Conservation (phyloP, 345 rosid genomes). For the Melastoma malabathricum region DNA sequence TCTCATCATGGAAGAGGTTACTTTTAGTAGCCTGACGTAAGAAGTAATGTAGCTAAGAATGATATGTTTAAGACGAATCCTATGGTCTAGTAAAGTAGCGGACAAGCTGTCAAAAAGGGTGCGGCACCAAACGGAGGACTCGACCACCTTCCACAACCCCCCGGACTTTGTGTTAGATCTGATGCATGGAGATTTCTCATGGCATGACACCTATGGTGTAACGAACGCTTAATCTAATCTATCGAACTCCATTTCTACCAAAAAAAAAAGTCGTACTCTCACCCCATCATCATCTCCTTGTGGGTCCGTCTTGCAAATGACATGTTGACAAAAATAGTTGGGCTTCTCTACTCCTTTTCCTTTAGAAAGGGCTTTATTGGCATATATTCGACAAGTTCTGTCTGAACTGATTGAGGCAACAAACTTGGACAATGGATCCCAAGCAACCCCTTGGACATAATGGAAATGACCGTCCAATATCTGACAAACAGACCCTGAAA, state of each 20-base stretch:
- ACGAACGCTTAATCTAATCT: too few species aligned
- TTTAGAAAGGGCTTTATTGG: slow-evolving; percentile 55
- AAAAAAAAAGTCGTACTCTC: slow-evolving; percentile 4
- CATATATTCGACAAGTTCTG: slow-evolving; percentile 84
- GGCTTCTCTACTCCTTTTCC: slow-evolving; percentile 47
- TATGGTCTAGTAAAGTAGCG: slow-evolving; percentile 5
- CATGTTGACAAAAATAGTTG: slow-evolving; percentile 70
- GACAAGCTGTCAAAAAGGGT: too few species aligned
- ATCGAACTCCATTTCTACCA: too few species aligned
- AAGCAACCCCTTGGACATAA: slow-evolving; percentile 98
- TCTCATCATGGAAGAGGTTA: slow-evolving; percentile 92
- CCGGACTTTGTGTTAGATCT: too few species aligned
- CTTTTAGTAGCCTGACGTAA: slow-evolving; percentile 39
- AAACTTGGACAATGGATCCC: slow-evolving; percentile 83
- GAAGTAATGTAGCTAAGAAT: too few species aligned
- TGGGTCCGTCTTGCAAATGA: slow-evolving; percentile 63
- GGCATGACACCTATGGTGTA: too few species aligned
- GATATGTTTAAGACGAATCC: neutral
- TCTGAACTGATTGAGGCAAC: slow-evolving; percentile 90
- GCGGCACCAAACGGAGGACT: too few species aligned
- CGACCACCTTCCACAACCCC: too few species aligned
- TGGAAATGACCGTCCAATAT: slow-evolving; percentile 78
- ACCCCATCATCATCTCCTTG: slow-evolving; percentile 8
- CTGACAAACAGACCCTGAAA: slow-evolving; percentile 81
- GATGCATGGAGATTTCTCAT: too few species aligned